phyloP scores from a whole-genome alignment of 1,284 basidiomycete species.

The Fomitopsis pinicola region DNA sequence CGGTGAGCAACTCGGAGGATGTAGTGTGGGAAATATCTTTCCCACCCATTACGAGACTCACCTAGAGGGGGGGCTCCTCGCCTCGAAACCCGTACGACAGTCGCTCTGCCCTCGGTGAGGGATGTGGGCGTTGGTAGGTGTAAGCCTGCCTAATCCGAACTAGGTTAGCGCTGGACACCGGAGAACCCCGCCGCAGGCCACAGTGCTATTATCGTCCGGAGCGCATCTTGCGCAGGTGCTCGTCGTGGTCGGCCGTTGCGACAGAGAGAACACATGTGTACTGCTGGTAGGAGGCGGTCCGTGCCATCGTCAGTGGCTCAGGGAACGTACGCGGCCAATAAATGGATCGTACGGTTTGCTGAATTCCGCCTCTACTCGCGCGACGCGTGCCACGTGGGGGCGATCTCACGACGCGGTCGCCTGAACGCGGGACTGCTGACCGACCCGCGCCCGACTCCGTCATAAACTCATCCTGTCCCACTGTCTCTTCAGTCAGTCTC shows the following conservation, averaged over 20 bases:
- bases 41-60: background rate
- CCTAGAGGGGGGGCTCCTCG: background rate
- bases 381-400: background rate
- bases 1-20: background rate
- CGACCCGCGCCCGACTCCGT: background rate
- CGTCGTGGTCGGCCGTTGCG: background rate
- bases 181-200: background rate
- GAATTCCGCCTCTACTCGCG: background rate
- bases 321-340: background rate
- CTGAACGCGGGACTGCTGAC: background rate
- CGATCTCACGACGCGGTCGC: background rate
- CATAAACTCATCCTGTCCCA: background rate
- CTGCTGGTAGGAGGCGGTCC: background rate
- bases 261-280: background rate
- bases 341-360: background rate
- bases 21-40: background rate
- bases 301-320: background rate
- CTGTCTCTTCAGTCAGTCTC: background rate
- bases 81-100: background rate
- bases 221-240: background rate
- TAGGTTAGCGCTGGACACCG: background rate
- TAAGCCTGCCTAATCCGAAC: background rate
- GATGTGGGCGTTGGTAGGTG: slow-evolving; percentile 1
- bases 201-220: background rate
- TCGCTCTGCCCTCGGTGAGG: background rate